Evolutionary conservation across 495 filamentous ascomycete genomes (phyloP).

Genomic region (Xylaria longipes): DNA sequence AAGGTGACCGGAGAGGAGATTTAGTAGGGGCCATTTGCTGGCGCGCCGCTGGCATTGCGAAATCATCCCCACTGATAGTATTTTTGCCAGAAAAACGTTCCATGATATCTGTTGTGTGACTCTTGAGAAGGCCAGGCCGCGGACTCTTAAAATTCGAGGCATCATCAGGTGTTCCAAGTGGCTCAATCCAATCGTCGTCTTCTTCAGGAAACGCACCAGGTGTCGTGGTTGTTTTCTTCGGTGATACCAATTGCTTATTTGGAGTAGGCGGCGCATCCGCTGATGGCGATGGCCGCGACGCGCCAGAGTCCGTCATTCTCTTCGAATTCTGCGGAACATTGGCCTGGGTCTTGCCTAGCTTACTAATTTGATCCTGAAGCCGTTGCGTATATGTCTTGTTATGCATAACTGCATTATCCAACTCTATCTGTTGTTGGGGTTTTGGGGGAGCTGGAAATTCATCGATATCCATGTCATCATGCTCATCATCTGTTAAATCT

Average conservation of each 20-base stretch:
- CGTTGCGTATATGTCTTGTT: constrained; percentile 91
- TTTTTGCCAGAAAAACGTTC: constrained; percentile 59
- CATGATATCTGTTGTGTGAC: constrained; percentile 64
- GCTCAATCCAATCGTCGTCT: constrained; percentile 86
- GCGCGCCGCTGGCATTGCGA: constrained; percentile 47
- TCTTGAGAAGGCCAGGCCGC: constrained; percentile 60
- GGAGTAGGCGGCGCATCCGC: constrained; percentile 56
- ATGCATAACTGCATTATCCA: constrained; percentile 57
- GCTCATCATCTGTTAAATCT: constrained; percentile 52
- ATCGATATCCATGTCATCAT: constrained; percentile 66
- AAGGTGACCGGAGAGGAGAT: constrained; percentile 50
- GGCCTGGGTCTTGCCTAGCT: constrained; percentile 82
- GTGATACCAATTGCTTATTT: constrained; percentile 43
- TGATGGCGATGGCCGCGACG: constrained; percentile 35
- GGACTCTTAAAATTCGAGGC: constrained; percentile 46
- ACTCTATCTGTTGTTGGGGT: constrained; percentile 39
- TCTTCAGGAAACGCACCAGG: constrained; percentile 65
- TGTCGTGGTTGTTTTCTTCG: constrained; percentile 42
- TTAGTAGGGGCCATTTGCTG: constrained; percentile 36
- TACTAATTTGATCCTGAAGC: constrained; percentile 90
- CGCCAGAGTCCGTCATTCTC: constrained; percentile 63
- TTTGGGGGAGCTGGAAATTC: constrained; percentile 51
- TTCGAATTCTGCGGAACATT: constrained; percentile 68
- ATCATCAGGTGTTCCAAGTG: constrained; percentile 50
- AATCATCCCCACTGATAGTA: constrained; percentile 48